A percentile compares a stretch with the other conserved stretches of the same genome.
phyloP scores from a whole-genome alignment of 1,139 yeast species.

The Yamadazyma aaseri region DNA sequence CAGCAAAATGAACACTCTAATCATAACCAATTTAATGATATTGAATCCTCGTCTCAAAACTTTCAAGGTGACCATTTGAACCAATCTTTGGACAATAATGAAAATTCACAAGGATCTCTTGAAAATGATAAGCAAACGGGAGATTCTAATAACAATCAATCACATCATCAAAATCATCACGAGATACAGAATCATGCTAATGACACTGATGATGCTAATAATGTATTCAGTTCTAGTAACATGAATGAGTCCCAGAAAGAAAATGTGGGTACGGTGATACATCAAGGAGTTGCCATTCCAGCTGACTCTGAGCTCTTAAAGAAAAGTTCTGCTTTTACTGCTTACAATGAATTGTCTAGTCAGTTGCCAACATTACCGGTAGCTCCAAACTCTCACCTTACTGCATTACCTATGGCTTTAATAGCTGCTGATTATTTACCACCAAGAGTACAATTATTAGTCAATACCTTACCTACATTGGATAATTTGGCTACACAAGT shows the following conservation, averaged over 20 bases:
- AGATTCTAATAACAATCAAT: background rate
- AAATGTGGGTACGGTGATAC: slow-evolving; percentile 12
- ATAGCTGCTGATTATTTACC: slow-evolving; percentile 58
- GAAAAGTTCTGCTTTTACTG: slow-evolving; percentile 42
- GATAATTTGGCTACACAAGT: slow-evolving; percentile 77
- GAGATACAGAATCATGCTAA: background rate
- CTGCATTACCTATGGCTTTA: slow-evolving; percentile 57
- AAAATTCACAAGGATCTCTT: background rate
- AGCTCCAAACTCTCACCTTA: slow-evolving; percentile 51
- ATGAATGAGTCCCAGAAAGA: background rate
- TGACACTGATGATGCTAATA: background rate
- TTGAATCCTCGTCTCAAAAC: too few relatives aligned
- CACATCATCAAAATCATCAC: background rate
- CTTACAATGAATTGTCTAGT: slow-evolving; percentile 41
- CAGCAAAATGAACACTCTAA: slow-evolving; percentile 11
- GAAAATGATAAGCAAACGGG: background rate
- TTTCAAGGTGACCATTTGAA: too few relatives aligned
- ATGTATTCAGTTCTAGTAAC: background rate
- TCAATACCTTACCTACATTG: slow-evolving; percentile 67
- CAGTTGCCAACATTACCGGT: slow-evolving; percentile 40
- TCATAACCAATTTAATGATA: too few relatives aligned
- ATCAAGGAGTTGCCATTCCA: slow-evolving; percentile 31
- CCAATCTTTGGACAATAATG: background rate
- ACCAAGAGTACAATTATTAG: slow-evolving; percentile 57
- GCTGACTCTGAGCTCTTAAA: slow-evolving; percentile 45